Base-by-base conservation (phyloP, 805 yeast genomes). In the Komagataella ulmi region DNA sequence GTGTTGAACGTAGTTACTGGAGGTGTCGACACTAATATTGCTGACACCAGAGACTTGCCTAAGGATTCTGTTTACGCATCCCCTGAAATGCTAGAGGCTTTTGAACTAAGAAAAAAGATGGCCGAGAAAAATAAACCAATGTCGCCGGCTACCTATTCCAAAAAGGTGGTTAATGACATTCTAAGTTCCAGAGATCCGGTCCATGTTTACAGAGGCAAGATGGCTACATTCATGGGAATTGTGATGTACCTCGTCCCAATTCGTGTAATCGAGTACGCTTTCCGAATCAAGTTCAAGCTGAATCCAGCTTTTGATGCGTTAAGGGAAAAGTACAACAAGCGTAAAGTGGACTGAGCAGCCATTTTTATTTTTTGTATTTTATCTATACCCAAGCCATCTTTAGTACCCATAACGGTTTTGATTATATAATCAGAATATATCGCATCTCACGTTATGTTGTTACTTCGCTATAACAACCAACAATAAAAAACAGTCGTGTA, bases 1-100 rank as follows among this genome's bases (percentile, higher is more conserved):
- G 91, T 86, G 0, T 70, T 83, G 54, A 82, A 83, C 58, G 72
- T 82, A 10, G 65, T 84, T 45, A 85, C 93, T 7, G 95, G 95
- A 30, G 91, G 86, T 44, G 93, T 86, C 30, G 67, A 68, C 19
- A 83, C 93, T 0, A 72, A 80, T 52, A 83, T 86, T 57, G 85
- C 81, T 0, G 91, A 85, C 57, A 76, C 69, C 2, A 71, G 88
- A 56, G 74, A 78, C 0, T 62, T 84, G 43, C 84, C 86, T 3
- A 64, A 63, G n/a, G 65, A 60, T 23, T 83, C 90, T 0, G 59
- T 78, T 47, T 84, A 71, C 60, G 69, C 75, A 53, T 62, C 66
- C 40, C 75, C 76, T 3, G 85, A 75, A 50, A 80, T 81, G 51
- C 61, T 63, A 19, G 69, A 66, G 19, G 76, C 83, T 0, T 67